A percentile compares a stretch with the other conserved stretches of the same genome.
These are phyloP conservation scores for Sugiyamaella paludigena DNA, from an alignment of 1,139 yeast genomes.

Conservation along the genomic window DNA sequence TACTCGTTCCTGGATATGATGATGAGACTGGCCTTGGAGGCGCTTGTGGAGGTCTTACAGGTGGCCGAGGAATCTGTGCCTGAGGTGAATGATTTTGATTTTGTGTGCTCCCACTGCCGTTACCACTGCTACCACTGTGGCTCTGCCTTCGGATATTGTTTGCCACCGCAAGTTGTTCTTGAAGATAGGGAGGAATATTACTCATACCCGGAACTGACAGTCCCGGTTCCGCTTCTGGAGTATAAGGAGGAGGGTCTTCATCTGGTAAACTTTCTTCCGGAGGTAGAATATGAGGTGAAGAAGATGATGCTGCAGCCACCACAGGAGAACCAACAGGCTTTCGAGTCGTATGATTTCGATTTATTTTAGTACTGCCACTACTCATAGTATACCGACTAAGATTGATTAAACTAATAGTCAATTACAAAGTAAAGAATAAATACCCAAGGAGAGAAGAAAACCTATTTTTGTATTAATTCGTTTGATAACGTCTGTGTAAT, in stretches of 20 bases:
- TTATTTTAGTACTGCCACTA: no score
- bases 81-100: constrained; percentile 18
- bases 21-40: constrained; percentile 11
- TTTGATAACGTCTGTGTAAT: no score
- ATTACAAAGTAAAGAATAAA: no score
- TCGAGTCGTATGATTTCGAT: no score
- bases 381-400: no score
- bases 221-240: constrained; percentile 24
- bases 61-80: constrained; percentile 21
- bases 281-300: constrained; percentile 12
- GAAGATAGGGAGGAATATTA: constrained; percentile 13
- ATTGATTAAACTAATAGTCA: no score
- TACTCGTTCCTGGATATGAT: constrained; percentile 4
- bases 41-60: constrained; percentile 1
- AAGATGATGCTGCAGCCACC: background rate
- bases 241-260: constrained; percentile 33
- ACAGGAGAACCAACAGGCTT: no score
- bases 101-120: background rate
- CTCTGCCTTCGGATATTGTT: background rate
- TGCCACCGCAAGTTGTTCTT: background rate
- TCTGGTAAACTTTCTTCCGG: constrained; percentile 24
- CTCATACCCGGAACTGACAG: constrained; percentile 17
- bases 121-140: background rate
- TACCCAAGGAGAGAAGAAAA: no score
- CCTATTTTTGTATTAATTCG: no score